Conservation (phyloP, 768 basidiomycete genomes). For the Tulasnella sp. region DNA sequence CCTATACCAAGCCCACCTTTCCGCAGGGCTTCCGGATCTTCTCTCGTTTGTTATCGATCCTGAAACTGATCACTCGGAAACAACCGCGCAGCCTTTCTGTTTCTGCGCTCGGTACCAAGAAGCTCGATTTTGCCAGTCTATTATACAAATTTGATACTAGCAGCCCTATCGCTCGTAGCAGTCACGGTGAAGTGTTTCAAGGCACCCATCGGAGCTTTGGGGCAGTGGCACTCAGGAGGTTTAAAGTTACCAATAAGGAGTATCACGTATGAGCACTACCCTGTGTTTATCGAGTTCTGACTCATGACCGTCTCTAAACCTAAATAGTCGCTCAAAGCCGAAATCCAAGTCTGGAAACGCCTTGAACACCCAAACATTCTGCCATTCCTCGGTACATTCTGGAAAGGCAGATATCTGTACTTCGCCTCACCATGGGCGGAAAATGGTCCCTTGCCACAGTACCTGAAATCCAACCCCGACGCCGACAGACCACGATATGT, state of each 20-base stretch:
- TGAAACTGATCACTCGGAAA: too few relatives aligned
- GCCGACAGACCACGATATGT: background rate
- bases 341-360: background rate
- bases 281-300: background rate
- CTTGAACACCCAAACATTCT: background rate
- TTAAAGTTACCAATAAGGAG: background rate
- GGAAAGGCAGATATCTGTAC: background rate
- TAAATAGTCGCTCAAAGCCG: background rate
- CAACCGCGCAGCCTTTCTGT: too few relatives aligned
- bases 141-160: too few relatives aligned
- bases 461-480: background rate
- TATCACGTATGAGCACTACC: background rate
- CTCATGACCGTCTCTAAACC: background rate
- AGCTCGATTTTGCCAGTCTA: too few relatives aligned
- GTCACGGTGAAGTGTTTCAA: background rate
- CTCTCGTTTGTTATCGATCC: too few relatives aligned
- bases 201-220: background rate
- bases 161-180: too few relatives aligned
- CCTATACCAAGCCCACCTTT: too few relatives aligned
- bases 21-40: too few relatives aligned
- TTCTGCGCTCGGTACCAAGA: too few relatives aligned
- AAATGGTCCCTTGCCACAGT: background rate
- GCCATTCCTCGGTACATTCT: background rate
- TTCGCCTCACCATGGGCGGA: background rate
- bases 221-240: background rate